phyloP scores from a whole-genome alignment of 2,329 filamentous ascomycete species.

The Huntiella omanensis region DNA sequence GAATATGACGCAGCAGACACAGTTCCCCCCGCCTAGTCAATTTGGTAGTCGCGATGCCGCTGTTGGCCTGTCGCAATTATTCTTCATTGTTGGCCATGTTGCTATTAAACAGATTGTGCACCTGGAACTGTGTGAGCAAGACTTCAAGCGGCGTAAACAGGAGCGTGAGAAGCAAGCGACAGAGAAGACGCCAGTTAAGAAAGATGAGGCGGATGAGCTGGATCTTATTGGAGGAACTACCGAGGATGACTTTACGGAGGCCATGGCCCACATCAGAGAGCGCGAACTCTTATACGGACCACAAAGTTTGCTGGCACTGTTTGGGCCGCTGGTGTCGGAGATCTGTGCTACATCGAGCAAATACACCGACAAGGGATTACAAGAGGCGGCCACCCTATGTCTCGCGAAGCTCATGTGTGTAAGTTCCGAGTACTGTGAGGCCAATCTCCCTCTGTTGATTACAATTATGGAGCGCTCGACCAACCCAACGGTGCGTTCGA shows the following conservation, averaged over 20 bases:
- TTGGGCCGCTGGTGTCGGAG: conserved; percentile 79
- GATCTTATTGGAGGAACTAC: conserved; percentile 94
- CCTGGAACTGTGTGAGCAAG: conserved; percentile 86
- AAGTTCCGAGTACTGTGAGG: conserved; percentile 87
- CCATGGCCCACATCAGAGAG: conserved; percentile 67
- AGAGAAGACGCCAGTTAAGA: conserved; percentile 27
- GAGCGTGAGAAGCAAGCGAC: conserved; percentile 56
- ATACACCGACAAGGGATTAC: conserved; percentile 75
- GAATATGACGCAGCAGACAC: conserved; percentile 18
- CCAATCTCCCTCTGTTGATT: conserved; percentile 79
- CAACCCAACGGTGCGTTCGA: conserved; percentile 82
- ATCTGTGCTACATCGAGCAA: conserved; percentile 89
- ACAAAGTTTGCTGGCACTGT: conserved; percentile 69
- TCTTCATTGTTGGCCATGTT: conserved; percentile 91
- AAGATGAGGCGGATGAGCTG: conserved; percentile 61
- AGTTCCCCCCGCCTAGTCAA: conserved; percentile 21
- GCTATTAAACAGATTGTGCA: conserved; percentile 99
- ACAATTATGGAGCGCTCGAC: conserved; percentile 93
- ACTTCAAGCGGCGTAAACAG: conserved; percentile 92
- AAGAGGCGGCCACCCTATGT: conserved; percentile 83
- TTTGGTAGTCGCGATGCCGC: conserved; percentile 37
- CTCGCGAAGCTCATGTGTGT: conserved; percentile 98
- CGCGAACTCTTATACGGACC: conserved; percentile 67
- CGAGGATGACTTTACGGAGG: conserved; percentile 80
- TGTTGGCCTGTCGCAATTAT: conserved; percentile 65